Conservation (phyloP, 2,329 filamentous ascomycete species). For the Fusarium palustre region DNA sequence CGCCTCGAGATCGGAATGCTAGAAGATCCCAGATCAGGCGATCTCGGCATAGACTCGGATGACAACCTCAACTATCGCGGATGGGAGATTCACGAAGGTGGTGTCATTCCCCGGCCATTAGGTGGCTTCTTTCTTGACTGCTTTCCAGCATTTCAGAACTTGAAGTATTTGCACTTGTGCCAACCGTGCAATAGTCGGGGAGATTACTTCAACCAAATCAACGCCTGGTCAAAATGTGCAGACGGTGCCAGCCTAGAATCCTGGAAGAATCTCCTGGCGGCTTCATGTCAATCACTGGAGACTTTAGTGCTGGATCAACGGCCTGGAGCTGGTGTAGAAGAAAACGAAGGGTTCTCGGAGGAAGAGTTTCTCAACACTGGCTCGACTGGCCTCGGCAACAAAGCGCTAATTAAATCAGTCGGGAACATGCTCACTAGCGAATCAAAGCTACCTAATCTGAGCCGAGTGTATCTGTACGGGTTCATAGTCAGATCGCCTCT, state of each 20-base stretch:
- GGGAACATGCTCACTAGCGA: background rate
- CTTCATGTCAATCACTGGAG: slow-evolving; percentile 7
- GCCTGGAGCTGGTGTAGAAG: slow-evolving; percentile 8
- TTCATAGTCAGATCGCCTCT: background rate
- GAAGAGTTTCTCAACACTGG: slow-evolving; percentile 18
- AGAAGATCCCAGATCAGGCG: background rate
- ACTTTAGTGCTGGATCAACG: slow-evolving; percentile 32
- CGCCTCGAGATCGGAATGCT: slow-evolving; percentile 33
- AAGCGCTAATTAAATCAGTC: background rate
- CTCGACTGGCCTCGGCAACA: slow-evolving; percentile 1
- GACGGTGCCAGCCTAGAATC: background rate
- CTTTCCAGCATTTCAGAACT: background rate
- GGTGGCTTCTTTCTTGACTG: background rate
- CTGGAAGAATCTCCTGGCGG: slow-evolving; percentile 6
- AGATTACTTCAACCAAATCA: slow-evolving; percentile 20
- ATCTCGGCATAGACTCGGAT: background rate
- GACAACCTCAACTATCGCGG: background rate
- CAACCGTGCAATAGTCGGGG: background rate
- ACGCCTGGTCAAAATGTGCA: slow-evolving; percentile 15
- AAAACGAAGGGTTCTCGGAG: slow-evolving; percentile 20
- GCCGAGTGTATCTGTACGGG: slow-evolving; percentile 16
- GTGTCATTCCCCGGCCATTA: slow-evolving; percentile 18
- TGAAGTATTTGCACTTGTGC: slow-evolving; percentile 17
- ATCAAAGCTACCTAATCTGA: background rate
- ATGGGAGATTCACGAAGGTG: accelerated